Percentiles rank a stretch among this genome's conserved stretches.
Evolutionary conservation across 495 filamentous ascomycete species (phyloP).

Genomic region (Rostrohypoxylon terebratum): DNA sequence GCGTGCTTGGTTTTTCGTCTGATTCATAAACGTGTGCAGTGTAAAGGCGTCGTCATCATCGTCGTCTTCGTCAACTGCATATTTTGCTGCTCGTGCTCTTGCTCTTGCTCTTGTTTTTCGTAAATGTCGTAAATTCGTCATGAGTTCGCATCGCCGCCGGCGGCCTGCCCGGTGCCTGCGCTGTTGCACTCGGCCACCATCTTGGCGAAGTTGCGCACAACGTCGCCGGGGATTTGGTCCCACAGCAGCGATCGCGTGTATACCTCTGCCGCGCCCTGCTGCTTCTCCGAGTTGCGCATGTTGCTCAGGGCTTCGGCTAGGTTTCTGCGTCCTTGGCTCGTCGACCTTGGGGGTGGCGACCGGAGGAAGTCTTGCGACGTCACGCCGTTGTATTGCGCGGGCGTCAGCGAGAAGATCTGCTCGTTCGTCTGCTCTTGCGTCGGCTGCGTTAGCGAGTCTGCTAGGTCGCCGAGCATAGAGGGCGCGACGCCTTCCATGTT

Average conservation of each 20-base stretch:
- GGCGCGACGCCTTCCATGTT: constrained; percentile 66
- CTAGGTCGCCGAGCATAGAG: constrained; percentile 79
- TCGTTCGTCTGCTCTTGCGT: constrained; percentile 89
- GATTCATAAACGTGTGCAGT: constrained; percentile 20
- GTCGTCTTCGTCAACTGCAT: constrained; percentile 9
- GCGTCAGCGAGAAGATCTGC: constrained; percentile 85
- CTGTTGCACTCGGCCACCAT: constrained; percentile 76
- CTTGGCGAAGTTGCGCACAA: constrained; percentile 90
- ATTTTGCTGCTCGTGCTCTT: constrained; percentile 6
- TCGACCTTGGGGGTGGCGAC: constrained; percentile 59
- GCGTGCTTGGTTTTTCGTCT: constrained; percentile 26
- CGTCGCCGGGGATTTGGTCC: constrained; percentile 91
- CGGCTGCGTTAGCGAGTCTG: constrained; percentile 77
- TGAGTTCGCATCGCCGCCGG: constrained; percentile 52
- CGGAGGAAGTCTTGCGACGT: constrained; percentile 75
- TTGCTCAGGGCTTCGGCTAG: constrained; percentile 85
- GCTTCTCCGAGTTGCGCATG: constrained; percentile 75
- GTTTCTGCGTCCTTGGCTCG: constrained; percentile 71
- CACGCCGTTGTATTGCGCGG: constrained; percentile 90
- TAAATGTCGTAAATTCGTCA: constrained; percentile 49
- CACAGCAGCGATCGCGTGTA: constrained; percentile 94
- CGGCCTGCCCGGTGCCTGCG: constrained; percentile 42
- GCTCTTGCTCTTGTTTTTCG: constrained; percentile 21
- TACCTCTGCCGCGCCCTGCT: constrained; percentile 80
- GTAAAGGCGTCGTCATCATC: no score